Conservation (phyloP, 495 filamentous ascomycete genomes). For the Hypoxylon subgilvum region DNA sequence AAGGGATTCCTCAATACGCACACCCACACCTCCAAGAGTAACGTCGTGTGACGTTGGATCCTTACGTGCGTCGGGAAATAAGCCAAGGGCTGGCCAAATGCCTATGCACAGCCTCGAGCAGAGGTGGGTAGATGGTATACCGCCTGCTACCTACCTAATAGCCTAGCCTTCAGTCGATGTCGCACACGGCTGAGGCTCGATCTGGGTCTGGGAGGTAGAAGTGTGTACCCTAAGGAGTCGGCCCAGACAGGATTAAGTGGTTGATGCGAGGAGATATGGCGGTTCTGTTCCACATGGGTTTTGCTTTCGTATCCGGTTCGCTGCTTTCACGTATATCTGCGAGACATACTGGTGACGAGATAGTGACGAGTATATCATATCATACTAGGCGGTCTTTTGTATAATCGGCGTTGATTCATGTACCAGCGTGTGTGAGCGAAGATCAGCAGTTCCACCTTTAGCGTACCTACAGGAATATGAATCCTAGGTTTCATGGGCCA, state of each 20-base stretch:
- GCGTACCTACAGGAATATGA: slow-evolving; percentile 2
- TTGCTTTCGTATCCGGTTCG: background rate
- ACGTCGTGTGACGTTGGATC: slow-evolving; percentile 15
- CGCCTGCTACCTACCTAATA: background rate
- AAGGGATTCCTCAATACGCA: background rate
- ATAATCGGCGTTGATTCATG: slow-evolving; percentile 22
- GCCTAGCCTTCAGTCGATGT: background rate
- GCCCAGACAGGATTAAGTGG: background rate
- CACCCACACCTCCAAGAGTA: background rate
- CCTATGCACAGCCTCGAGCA: slow-evolving; percentile 4
- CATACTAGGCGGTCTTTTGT: background rate
- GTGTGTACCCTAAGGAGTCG: no score
- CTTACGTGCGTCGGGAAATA: slow-evolving; percentile 15
- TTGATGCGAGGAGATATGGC: background rate
- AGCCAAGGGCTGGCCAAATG: slow-evolving; percentile 15
- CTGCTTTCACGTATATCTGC: background rate
- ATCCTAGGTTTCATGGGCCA: background rate
- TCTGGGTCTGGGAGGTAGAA: slow-evolving; percentile 13
- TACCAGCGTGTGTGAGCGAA: slow-evolving; percentile 31
- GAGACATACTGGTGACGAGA: slow-evolving; percentile 21
- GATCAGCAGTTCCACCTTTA: slow-evolving; percentile 7
- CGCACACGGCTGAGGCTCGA: slow-evolving; percentile 1
- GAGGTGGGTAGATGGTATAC: background rate
- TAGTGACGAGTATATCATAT: background rate
- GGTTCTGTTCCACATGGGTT: background rate